Percentiles rank a stretch among this genome's conserved stretches.
Conservation (phyloP, 805 yeast species). For the Blastobotrys parvus region DNA sequence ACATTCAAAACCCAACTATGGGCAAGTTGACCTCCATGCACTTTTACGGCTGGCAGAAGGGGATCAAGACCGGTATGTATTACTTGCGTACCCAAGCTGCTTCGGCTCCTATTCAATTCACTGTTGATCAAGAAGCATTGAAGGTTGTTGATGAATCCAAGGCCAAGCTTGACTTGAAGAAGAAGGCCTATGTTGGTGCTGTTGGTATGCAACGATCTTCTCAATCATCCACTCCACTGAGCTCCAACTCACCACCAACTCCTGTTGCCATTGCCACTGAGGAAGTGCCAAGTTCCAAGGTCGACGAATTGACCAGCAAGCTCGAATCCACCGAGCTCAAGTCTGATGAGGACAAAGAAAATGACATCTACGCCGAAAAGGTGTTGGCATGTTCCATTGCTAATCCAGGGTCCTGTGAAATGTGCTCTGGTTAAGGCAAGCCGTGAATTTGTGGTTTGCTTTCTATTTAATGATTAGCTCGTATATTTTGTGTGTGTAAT, state of each 20-base stretch:
- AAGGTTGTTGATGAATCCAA: conserved; percentile 19
- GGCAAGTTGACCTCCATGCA: conserved; percentile 97
- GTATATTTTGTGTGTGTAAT: conserved; percentile 1
- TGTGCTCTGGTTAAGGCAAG: conserved; percentile 98
- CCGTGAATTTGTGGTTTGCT: neutral
- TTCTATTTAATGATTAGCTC: neutral
- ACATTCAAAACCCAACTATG: conserved; percentile 85
- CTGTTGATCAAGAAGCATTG: conserved; percentile 47
- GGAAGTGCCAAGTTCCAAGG: conserved; percentile 1
- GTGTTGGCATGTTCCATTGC: conserved; percentile 95
- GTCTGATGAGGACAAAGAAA: conserved; percentile 38
- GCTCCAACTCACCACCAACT: conserved; percentile 2
- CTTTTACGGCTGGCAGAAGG: conserved; percentile 98
- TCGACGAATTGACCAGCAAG: conserved; percentile 7
- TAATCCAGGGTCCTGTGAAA: conserved; percentile 95
- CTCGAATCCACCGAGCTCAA: conserved; percentile 6
- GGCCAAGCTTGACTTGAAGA: conserved; percentile 11
- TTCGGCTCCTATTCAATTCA: conserved; percentile 90
- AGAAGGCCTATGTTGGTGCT: conserved; percentile 16
- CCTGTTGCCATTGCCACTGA: neutral
- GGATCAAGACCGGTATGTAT: conserved; percentile 98
- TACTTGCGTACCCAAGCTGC: conserved; percentile 97
- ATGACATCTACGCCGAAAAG: conserved; percentile 82
- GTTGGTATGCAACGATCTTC: neutral
- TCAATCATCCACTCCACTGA: conserved; percentile 2